Evolutionary conservation across 208 protist genomes (phyloP), one percentile per base, ranked within the genome.

Genomic region (Porcisia hertigi): DNA sequence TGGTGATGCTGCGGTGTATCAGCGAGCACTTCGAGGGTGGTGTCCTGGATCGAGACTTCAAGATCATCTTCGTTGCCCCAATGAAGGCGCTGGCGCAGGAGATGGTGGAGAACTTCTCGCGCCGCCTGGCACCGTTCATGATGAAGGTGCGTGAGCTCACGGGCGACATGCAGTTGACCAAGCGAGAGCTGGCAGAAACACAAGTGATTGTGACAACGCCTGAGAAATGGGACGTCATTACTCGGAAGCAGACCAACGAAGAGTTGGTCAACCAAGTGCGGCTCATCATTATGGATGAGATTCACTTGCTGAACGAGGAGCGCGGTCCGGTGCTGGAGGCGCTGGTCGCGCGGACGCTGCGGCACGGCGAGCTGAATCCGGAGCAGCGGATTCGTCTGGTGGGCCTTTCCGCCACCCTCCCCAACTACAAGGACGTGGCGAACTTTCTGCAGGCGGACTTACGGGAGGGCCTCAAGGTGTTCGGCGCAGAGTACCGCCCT

Each of bases 211-310:
- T 99, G 18, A 99, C 98, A 3, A 99, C 99, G 9, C 99, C 99
- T 8, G 99, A 99, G 84, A 99, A 99, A 87, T 99, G 98, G 98
- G 99, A 99, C 86, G 98, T 99, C 34, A 98, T 99, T 52, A 99
- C 99, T 20, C 92, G 99, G 77, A 99, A 99, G 87, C 93, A 92
- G 70, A 96, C 85, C 72, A 99, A 99, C 80, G 85, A 94, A n/a
- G 95, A 95, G 43, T 88, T 99, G 2, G 82, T 91, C 8, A 76
- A 76, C 60, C 84, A 97, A 76, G 84, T 98, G 54, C 81, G 90
- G 73, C 95, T 99, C n/a, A 89, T 99, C 59, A 99, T 99, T 82
- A 98, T 99, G 79, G 99, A 99, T 89, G 99, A 99, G 80, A 98
- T 99, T 59, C 99, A 99, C 88, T 77, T 99, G 36, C 88, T 99